Evolutionary conservation across 164 flowering plant species (phyloP).

Genomic region (Brasenia schreberi): DNA sequence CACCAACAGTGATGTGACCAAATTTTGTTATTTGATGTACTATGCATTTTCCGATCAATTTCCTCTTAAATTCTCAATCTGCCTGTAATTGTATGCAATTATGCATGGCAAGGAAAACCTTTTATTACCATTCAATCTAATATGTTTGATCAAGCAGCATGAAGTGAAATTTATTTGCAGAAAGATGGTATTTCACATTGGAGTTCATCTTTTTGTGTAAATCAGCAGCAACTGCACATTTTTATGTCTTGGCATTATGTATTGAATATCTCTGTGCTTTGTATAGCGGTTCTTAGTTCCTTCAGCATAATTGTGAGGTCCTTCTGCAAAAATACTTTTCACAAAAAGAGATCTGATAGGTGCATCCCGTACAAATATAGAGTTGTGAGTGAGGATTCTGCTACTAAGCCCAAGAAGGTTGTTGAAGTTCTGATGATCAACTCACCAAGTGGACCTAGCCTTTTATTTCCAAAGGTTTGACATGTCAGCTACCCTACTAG

Average conservation of each 20-base stretch:
- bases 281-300: not conserved
- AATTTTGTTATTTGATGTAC: too few species aligned
- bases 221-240: not conserved
- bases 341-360: conserved; percentile 19
- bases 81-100: not conserved
- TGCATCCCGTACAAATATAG: conserved; percentile 63
- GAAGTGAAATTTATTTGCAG: too few species aligned
- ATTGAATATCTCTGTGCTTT: not conserved
- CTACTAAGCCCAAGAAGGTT: conserved; percentile 22
- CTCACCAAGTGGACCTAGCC: conserved; percentile 77
- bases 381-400: conserved; percentile 20
- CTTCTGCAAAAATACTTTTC: not conserved
- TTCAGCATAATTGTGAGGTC: too few species aligned
- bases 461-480: conserved; percentile 76
- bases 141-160: too few species aligned
- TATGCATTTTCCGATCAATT: not conserved
- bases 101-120: too few species aligned
- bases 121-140: too few species aligned
- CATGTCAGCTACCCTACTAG: not conserved
- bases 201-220: not conserved
- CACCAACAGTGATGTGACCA: too few species aligned
- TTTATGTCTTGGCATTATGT: not conserved
- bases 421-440: conserved; percentile 80
- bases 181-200: too few species aligned
- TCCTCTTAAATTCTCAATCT: not conserved